Conservation (phyloP, 2,329 filamentous ascomycete species). For the Diaporthe eres region DNA sequence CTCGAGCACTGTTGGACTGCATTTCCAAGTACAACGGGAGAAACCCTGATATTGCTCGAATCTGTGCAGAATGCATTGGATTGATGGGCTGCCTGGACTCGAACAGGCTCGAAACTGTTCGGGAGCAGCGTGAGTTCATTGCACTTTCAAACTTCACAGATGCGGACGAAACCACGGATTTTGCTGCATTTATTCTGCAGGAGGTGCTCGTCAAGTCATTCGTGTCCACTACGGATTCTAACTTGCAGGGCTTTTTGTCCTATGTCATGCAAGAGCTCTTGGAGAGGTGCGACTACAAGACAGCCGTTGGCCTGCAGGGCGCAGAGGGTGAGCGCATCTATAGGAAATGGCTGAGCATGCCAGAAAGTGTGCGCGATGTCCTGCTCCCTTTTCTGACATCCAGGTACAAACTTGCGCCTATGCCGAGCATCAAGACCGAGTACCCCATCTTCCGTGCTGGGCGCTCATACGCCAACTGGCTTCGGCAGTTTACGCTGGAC, state of each 20-base stretch:
- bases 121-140: conserved; percentile 86
- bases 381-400: conserved; percentile 92
- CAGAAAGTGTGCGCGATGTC: conserved; percentile 82
- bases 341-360: conserved; percentile 82
- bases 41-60: conserved; percentile 75
- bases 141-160: conserved; percentile 89
- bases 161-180: conserved; percentile 84
- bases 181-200: conserved; percentile 87
- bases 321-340: conserved; percentile 72
- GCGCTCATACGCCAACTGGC: conserved; percentile 83
- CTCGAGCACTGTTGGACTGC: conserved; percentile 87
- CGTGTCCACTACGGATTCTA: conserved; percentile 88
- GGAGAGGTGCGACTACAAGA: conserved; percentile 80
- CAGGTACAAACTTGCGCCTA: conserved; percentile 80
- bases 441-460: conserved; percentile 85
- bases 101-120: conserved; percentile 85
- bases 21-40: conserved; percentile 83
- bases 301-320: conserved; percentile 62
- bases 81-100: conserved; percentile 93
- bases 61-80: conserved; percentile 87
- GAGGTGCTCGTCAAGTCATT: conserved; percentile 93
- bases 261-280: conserved; percentile 96
- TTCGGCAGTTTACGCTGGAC: conserved; percentile 84
- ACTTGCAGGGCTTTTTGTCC: conserved; percentile 90
- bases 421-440: conserved; percentile 66